Evolutionary conservation across 2,329 filamentous ascomycete genomes (phyloP).

Genomic region (Magnaporthiopsis incrustans): DNA sequence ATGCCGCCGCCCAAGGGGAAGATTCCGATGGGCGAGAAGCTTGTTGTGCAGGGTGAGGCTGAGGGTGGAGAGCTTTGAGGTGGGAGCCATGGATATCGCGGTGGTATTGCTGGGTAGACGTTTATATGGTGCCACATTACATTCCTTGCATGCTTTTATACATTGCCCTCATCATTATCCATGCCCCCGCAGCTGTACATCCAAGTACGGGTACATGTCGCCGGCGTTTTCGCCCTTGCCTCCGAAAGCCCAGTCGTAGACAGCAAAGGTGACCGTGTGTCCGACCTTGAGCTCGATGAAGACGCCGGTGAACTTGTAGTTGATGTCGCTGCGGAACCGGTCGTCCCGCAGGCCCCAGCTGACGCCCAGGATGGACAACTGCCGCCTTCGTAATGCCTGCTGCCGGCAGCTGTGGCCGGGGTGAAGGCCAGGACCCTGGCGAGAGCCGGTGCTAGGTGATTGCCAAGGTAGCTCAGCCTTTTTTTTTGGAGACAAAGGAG

Average conservation of each 20-base stretch:
- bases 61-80: no score
- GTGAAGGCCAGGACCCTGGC: background rate
- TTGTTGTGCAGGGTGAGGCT: background rate
- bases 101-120: no score
- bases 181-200: no score
- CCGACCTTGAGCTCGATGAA: slow-evolving; percentile 6
- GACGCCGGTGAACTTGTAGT: background rate
- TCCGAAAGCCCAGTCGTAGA: background rate
- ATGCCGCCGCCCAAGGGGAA: background rate
- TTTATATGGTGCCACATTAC: no score
- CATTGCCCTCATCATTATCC: no score
- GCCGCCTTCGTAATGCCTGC: background rate
- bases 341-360: background rate
- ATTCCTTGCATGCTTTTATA: no score
- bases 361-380: background rate
- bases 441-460: background rate
- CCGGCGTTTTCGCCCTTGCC: slow-evolving; percentile 1
- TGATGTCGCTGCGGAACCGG: background rate
- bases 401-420: background rate
- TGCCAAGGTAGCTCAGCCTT: background rate
- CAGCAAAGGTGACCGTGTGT: background rate
- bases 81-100: no score
- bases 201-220: background rate
- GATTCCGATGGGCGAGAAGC: background rate
- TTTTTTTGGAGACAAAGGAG: background rate